These are phyloP conservation scores for Mycena haematopus DNA, from an alignment of 768 basidiomycete genomes.

Conservation along the genomic window DNA sequence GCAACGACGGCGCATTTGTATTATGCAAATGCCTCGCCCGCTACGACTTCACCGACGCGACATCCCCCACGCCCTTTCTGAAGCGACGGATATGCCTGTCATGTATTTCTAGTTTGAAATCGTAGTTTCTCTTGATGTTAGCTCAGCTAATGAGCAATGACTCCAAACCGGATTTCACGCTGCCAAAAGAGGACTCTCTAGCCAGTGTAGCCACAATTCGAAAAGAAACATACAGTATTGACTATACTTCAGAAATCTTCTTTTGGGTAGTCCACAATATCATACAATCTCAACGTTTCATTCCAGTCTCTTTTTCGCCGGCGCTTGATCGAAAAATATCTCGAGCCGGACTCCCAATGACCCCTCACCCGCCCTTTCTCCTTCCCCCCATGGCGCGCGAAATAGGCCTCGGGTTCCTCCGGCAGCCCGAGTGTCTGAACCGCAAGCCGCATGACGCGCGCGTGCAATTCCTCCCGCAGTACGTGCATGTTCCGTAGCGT, in stretches of 20 bases:
- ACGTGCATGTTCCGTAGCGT: constrained; percentile 61
- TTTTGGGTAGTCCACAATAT: constrained; percentile 81
- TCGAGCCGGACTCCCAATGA: constrained; percentile 70
- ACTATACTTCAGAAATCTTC: constrained; percentile 39
- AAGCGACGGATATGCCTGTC: neutral
- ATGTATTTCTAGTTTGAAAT: constrained; percentile 8
- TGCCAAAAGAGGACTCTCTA: no score
- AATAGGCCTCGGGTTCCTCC: constrained; percentile 70
- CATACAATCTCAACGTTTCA: constrained; percentile 81
- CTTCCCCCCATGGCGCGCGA: constrained; percentile 59
- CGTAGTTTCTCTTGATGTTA: constrained; percentile 11
- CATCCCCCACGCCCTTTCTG: constrained; percentile 6
- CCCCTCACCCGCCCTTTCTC: constrained; percentile 77
- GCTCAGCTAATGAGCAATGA: no score
- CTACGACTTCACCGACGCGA: constrained; percentile 11
- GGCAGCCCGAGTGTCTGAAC: constrained; percentile 65
- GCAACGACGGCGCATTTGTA: constrained; percentile 11
- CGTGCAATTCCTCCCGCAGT: constrained; percentile 62
- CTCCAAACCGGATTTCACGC: no score
- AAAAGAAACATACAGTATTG: no score
- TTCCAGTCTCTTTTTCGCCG: constrained; percentile 91
- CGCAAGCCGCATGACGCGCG: constrained; percentile 72
- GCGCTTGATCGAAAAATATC: constrained; percentile 82
- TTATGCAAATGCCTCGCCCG: constrained; percentile 11
- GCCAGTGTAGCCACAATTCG: no score